Evolutionary conservation across 805 yeast species (phyloP).

Genomic region (Groenewaldozyma salmanticensis): DNA sequence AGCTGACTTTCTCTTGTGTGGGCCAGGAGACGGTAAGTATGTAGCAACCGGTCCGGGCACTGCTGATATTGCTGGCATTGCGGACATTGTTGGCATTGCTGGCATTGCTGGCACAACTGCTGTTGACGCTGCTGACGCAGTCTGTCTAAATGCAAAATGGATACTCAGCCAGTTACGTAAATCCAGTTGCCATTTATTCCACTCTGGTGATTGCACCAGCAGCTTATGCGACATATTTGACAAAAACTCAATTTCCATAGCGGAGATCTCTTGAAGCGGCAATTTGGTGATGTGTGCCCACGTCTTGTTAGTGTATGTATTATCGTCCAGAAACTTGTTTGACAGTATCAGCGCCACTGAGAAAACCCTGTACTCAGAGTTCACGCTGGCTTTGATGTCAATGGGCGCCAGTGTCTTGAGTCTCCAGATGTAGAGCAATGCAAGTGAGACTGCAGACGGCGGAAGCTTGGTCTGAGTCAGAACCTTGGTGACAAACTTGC

Average conservation of each 20-base stretch:
- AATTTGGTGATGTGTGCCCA: slow-evolving; percentile 89
- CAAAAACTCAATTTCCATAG: slow-evolving; percentile 62
- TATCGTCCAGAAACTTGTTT: slow-evolving; percentile 87
- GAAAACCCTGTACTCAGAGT: slow-evolving; percentile 32
- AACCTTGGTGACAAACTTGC: slow-evolving; percentile 20
- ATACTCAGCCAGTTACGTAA: slow-evolving; percentile 17
- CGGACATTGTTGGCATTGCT: background rate
- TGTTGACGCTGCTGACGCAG: background rate
- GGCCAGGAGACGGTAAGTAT: background rate
- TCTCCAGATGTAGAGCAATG: slow-evolving; percentile 25
- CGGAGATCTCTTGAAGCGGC: slow-evolving; percentile 44
- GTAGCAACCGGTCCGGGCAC: background rate
- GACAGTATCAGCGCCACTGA: slow-evolving; percentile 67
- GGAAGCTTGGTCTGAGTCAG: slow-evolving; percentile 25
- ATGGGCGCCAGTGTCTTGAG: slow-evolving; percentile 18
- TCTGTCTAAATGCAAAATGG: slow-evolving; percentile 3
- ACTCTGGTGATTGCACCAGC: slow-evolving; percentile 26
- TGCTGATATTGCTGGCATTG: background rate
- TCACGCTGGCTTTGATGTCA: slow-evolving; percentile 21
- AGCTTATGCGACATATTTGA: slow-evolving; percentile 47
- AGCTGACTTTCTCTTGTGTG: background rate
- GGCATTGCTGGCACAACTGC: background rate
- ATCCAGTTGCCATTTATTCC: slow-evolving; percentile 21
- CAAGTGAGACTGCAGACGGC: slow-evolving; percentile 23
- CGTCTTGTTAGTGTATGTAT: slow-evolving; percentile 81